Evolutionary conservation across 2,329 filamentous ascomycete genomes (phyloP).

Genomic region (Aschersonia sp.): DNA sequence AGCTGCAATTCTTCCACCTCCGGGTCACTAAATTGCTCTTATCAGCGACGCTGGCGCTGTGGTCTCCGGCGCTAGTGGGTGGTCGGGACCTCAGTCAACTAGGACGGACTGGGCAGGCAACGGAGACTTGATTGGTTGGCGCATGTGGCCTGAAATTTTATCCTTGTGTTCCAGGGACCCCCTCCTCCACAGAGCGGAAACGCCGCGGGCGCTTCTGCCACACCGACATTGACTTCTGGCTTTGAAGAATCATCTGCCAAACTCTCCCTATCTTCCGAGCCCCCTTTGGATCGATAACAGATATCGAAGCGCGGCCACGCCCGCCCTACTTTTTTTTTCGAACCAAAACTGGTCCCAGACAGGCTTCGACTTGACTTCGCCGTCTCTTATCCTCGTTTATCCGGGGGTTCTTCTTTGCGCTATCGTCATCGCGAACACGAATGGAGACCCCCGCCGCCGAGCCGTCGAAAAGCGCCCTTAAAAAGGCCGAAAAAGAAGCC

Average conservation of each 20-base stretch:
- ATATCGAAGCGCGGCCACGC: background rate
- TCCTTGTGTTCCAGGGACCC: conserved; percentile 5
- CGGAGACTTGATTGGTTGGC: conserved; percentile 6
- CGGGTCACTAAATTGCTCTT: conserved; percentile 1
- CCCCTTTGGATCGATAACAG: background rate
- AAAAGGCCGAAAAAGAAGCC: conserved; percentile 51
- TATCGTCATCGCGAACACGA: background rate
- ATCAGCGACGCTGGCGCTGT: background rate
- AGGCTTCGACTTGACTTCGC: too few relatives aligned
- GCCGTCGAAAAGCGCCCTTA: conserved; percentile 46
- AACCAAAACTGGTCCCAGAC: too few relatives aligned
- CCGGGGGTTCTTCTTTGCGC: background rate
- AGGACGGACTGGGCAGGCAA: too few relatives aligned
- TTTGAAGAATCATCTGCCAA: background rate
- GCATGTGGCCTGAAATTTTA: conserved; percentile 7
- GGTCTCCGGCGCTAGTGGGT: too few relatives aligned
- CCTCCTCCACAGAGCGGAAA: conserved; percentile 4
- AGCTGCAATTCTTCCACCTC: conserved; percentile 13
- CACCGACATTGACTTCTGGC: background rate
- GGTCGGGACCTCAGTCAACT: too few relatives aligned
- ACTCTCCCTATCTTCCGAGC: background rate
- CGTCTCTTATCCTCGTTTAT: too few relatives aligned
- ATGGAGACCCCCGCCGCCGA: conserved; percentile 11
- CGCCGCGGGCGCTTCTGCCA: background rate
- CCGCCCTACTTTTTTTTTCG: too few relatives aligned